Conservation (phyloP, 192 early-diverging fungal species). For the Coemansia sp. region DNA sequence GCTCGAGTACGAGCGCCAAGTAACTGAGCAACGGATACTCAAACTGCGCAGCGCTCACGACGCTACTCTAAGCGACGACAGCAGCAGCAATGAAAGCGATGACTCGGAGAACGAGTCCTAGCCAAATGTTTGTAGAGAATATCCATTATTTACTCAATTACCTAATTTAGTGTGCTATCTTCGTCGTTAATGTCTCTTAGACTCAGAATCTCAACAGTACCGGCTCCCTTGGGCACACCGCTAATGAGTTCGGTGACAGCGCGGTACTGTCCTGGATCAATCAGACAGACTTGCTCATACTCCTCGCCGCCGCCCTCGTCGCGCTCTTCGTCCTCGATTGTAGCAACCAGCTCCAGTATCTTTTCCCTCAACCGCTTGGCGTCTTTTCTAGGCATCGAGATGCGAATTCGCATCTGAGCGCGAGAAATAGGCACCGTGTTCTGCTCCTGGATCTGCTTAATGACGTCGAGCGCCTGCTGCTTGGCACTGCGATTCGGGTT, state of each 20-base stretch:
- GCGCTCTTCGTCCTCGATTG: slow-evolving; percentile 74
- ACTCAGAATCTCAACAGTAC: slow-evolving; percentile 85
- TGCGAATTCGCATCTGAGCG: slow-evolving; percentile 88
- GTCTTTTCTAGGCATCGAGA: slow-evolving; percentile 82
- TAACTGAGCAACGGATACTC: slow-evolving; percentile 53
- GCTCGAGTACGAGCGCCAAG: slow-evolving; percentile 73
- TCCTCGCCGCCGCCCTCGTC: slow-evolving; percentile 22
- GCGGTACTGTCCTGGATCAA: slow-evolving; percentile 94
- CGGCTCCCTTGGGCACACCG: slow-evolving; percentile 82
- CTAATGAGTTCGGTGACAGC: slow-evolving; percentile 81
- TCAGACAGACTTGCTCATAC: slow-evolving; percentile 57
- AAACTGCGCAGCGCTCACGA: slow-evolving; percentile 35
- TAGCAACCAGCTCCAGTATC: slow-evolving; percentile 66
- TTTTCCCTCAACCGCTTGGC: slow-evolving; percentile 85
- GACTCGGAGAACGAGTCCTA: slow-evolving; percentile 4
- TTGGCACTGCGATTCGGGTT: slow-evolving; percentile 88
- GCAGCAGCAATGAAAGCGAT: slow-evolving; percentile 10
- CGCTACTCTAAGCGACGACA: slow-evolving; percentile 21
- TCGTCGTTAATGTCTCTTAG: slow-evolving; percentile 72
- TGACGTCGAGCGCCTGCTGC: slow-evolving; percentile 86
- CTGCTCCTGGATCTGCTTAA: slow-evolving; percentile 88
- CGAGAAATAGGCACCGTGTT: slow-evolving; percentile 86
- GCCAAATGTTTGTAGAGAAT: background rate
- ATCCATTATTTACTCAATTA: background rate
- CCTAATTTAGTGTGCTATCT: slow-evolving; percentile 56